Conservation (phyloP, 345 rosid genomes). For the Heritiera littoralis region DNA sequence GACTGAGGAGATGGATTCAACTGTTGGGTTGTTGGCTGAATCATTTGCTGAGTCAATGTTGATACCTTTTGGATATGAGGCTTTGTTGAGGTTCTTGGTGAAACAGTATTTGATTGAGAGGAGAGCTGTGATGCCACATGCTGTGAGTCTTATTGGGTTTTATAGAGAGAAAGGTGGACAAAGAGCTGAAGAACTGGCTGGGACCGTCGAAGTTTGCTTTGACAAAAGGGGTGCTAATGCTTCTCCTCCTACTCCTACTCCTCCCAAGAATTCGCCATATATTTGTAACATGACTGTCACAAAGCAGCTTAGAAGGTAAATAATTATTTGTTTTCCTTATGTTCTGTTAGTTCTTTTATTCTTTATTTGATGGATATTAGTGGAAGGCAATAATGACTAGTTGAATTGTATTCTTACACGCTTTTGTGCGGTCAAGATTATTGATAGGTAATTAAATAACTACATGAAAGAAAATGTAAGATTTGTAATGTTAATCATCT, state of each 20-base stretch:
- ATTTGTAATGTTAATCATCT: not conserved
- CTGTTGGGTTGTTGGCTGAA: slow-evolving; percentile 67
- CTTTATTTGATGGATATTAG: not conserved
- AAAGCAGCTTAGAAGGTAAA: slow-evolving; percentile 70
- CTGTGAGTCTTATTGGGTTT: slow-evolving; percentile 76
- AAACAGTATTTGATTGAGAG: slow-evolving; percentile 85
- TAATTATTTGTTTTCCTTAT: not conserved
- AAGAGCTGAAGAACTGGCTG: slow-evolving; percentile 58
- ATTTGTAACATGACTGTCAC: slow-evolving; percentile 88
- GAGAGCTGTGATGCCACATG: slow-evolving; percentile 69
- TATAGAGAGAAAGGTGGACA: slow-evolving; percentile 41
- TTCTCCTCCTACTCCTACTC: slow-evolving; percentile 75
- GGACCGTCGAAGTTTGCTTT: slow-evolving; percentile 88
- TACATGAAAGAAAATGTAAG: not conserved
- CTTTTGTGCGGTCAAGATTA: not conserved
- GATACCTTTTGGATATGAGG: slow-evolving; percentile 59
- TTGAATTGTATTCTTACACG: not conserved
- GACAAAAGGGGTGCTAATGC: slow-evolving; percentile 71
- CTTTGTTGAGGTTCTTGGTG: slow-evolving; percentile 69
- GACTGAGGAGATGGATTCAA: slow-evolving; percentile 68
- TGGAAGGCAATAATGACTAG: not conserved
- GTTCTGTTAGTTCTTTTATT: not conserved
- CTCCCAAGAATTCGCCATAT: slow-evolving; percentile 79
- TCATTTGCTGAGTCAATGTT: slow-evolving; percentile 88
- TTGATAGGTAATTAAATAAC: not conserved